phyloP scores from a whole-genome alignment of 2,329 filamentous ascomycete species.

The Cladosporium sp. region DNA sequence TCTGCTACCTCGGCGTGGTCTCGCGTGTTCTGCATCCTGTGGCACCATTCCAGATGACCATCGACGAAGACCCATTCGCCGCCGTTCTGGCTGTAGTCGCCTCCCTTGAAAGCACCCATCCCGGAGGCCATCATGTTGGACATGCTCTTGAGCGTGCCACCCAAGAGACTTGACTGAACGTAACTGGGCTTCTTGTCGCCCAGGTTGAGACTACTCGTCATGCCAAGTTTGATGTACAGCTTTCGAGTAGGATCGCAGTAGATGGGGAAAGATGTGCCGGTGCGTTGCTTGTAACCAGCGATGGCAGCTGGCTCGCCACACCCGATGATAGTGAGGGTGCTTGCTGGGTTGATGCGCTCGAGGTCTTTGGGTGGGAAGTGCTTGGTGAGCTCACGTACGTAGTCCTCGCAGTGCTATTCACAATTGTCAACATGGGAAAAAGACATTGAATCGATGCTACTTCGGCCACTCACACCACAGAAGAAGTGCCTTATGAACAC shows the following conservation, averaged over 20 bases:
- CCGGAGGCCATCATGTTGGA: slow-evolving; percentile 30
- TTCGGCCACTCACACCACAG: slow-evolving; percentile 38
- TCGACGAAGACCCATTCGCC: slow-evolving; percentile 42
- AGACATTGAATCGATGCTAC: too few relatives aligned
- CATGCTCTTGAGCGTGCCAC: slow-evolving; percentile 28
- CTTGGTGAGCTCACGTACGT: slow-evolving; percentile 34
- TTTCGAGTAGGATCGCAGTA: slow-evolving; percentile 38
- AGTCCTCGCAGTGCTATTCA: slow-evolving; percentile 38
- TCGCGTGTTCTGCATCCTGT: slow-evolving; percentile 39
- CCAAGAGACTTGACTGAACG: slow-evolving; percentile 29
- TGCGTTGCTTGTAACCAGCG: slow-evolving; percentile 35
- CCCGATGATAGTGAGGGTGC: slow-evolving; percentile 38
- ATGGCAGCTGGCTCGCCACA: slow-evolving; percentile 39
- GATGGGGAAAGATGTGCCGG: slow-evolving; percentile 35
- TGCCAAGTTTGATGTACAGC: slow-evolving; percentile 37
- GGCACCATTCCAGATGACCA: slow-evolving; percentile 37
- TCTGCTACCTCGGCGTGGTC: slow-evolving; percentile 40
- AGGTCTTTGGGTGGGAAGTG: slow-evolving; percentile 30
- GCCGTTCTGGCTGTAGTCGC: slow-evolving; percentile 39
- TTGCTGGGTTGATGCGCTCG: slow-evolving; percentile 28
- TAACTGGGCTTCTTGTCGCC: slow-evolving; percentile 35
- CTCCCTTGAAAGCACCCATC: slow-evolving; percentile 31
- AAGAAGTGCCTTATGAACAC: slow-evolving; percentile 46
- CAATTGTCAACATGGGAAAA: background rate
- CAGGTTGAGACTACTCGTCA: slow-evolving; percentile 32